phyloP scores from a whole-genome alignment of 805 yeast genomes.

The Brettanomyces naardenensis region DNA sequence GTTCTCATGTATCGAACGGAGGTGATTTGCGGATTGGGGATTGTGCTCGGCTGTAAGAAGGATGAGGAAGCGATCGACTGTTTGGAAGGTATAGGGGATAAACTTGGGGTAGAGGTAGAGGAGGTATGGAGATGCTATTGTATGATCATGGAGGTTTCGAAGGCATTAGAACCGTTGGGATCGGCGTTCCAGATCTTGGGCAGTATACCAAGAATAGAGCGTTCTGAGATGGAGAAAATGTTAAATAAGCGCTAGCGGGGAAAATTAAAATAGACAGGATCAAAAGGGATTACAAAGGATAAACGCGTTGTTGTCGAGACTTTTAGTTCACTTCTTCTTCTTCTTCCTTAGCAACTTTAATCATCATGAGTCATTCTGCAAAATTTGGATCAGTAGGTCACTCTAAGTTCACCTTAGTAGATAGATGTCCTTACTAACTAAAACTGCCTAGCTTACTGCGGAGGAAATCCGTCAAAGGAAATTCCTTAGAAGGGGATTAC shows the following conservation, averaged over 20 bases:
- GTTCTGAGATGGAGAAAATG: no score
- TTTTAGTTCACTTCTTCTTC: no score
- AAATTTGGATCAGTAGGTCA: slow-evolving; percentile 1
- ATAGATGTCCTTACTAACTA: not conserved
- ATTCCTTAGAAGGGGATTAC: slow-evolving; percentile 43
- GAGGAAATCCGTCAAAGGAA: slow-evolving; percentile 33
- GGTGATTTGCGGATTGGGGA: slow-evolving; percentile 18
- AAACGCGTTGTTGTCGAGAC: no score
- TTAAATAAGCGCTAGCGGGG: no score
- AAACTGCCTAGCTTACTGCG: slow-evolving; percentile 15
- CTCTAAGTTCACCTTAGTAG: not conserved
- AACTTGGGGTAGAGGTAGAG: slow-evolving; percentile 11
- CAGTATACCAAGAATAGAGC: not conserved
- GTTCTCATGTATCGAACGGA: slow-evolving; percentile 17
- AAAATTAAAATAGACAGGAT: no score
- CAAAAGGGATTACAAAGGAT: no score
- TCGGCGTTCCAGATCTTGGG: slow-evolving; percentile 14
- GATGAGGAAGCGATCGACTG: slow-evolving; percentile 14
- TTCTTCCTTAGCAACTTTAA: no score
- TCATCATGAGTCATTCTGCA: not conserved
- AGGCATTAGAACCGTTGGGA: slow-evolving; percentile 13
- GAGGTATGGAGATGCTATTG: slow-evolving; percentile 20
- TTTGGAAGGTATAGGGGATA: slow-evolving; percentile 7
- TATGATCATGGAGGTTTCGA: slow-evolving; percentile 14
- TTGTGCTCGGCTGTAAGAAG: slow-evolving; percentile 10